phyloP scores from a whole-genome alignment of 2,329 filamentous ascomycete genomes.

The Beauveria australis region DNA sequence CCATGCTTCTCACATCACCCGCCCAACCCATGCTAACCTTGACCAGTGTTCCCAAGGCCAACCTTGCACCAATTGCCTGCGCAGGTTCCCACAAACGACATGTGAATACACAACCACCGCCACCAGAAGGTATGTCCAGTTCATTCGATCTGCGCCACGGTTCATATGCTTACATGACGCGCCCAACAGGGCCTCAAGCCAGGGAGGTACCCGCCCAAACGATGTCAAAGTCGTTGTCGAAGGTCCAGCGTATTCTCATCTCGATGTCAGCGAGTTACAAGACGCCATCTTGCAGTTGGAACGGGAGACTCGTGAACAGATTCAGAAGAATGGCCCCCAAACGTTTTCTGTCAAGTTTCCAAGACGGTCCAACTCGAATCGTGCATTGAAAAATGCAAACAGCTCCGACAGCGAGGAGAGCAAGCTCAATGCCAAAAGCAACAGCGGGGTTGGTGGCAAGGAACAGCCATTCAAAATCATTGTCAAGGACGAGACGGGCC shows the following conservation, averaged over 20 bases:
- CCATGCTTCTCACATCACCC: too few species aligned
- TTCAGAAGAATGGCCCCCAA: not conserved
- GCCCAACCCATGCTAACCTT: not conserved
- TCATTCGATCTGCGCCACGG: not conserved
- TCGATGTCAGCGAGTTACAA: slow-evolving; percentile 26
- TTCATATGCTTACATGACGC: not conserved
- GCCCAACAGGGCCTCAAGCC: not conserved
- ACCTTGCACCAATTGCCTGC: slow-evolving; percentile 45
- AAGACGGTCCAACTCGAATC: not conserved
- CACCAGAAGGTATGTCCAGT: slow-evolving; percentile 17
- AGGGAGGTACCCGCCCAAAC: not conserved
- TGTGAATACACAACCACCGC: slow-evolving; percentile 35
- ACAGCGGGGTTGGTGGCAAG: not conserved
- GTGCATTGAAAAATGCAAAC: not conserved
- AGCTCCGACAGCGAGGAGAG: not conserved
- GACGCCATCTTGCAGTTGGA: slow-evolving; percentile 28
- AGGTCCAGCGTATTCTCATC: slow-evolving; percentile 25
- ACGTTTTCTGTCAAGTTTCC: slow-evolving; percentile 1
- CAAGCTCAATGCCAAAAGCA: not conserved
- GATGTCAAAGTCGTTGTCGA: slow-evolving; percentile 12
- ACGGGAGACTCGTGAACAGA: slow-evolving; percentile 3
- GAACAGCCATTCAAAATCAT: slow-evolving; percentile 10
- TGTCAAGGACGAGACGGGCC: slow-evolving; percentile 9
- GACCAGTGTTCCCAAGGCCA: slow-evolving; percentile 44
- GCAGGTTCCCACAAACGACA: slow-evolving; percentile 41